Conservation (phyloP, 306 rosid genomes). For the Hippophae tibetana region DNA sequence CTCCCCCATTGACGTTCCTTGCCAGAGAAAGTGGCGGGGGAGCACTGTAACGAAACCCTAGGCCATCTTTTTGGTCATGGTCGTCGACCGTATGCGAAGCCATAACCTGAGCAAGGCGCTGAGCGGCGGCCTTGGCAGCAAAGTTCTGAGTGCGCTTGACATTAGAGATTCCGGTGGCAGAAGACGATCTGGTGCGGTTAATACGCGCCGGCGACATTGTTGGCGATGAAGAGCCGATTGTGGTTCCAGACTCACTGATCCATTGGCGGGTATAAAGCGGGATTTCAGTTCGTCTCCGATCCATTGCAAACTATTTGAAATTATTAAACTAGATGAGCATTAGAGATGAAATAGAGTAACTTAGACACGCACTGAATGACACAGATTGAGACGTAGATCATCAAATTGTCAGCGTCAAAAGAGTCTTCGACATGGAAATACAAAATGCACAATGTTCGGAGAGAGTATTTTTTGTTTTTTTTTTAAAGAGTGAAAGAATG, state of each 20-base stretch:
- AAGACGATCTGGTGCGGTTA: conserved; percentile 74
- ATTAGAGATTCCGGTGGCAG: conserved; percentile 63
- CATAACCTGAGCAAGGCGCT: conserved; percentile 96
- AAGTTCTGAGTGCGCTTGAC: conserved; percentile 84
- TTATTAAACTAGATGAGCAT: no score
- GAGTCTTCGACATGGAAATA: no score
- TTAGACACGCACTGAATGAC: no score
- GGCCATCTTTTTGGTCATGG: conserved; percentile 54
- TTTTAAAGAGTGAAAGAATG: no score
- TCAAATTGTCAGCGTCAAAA: no score
- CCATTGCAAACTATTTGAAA: conserved; percentile 20
- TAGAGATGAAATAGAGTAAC: no score
- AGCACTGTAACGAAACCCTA: conserved; percentile 81
- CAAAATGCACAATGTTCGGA: no score
- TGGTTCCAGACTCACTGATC: conserved; percentile 36
- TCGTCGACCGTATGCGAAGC: conserved; percentile 83
- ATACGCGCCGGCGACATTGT: conserved; percentile 52
- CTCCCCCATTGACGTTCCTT: conserved; percentile 28
- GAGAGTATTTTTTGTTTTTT: no score
- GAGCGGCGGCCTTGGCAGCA: conserved; percentile 95
- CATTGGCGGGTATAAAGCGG: conserved; percentile 31
- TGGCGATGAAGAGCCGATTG: conserved; percentile 28
- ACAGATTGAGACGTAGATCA: no score
- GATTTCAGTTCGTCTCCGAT: conserved; percentile 37
- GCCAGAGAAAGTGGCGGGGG: conserved; percentile 72